Conservation (phyloP, 768 basidiomycete species). For the Porphyrellus cyaneotinctus region DNA sequence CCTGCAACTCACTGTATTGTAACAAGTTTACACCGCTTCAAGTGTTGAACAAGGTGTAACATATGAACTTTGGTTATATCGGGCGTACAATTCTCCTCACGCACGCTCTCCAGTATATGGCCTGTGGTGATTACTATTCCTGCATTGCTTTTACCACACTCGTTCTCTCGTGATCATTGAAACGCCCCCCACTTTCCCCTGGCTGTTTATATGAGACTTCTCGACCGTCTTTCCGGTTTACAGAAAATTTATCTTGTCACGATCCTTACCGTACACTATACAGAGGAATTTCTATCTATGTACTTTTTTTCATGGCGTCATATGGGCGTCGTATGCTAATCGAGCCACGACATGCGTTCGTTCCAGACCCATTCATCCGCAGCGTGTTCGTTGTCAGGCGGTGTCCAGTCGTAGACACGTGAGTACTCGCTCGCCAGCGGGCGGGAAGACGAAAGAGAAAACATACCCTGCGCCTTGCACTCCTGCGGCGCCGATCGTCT, state of each 20-base stretch:
- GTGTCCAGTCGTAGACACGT: conserved; percentile 20
- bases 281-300: conserved; percentile 22
- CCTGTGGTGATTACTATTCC: conserved; percentile 13
- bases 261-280: conserved; percentile 30
- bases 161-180: conserved; percentile 9
- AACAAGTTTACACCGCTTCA: conserved; percentile 52
- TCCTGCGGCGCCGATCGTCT: conserved; percentile 65
- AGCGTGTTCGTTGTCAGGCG: conserved; percentile 23
- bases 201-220: conserved; percentile 19
- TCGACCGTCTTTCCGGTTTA: neutral
- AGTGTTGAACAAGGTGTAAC: conserved; percentile 56
- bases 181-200: neutral
- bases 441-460: neutral
- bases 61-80: conserved; percentile 43
- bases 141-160: conserved; percentile 11
- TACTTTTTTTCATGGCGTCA: conserved; percentile 18
- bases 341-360: conserved; percentile 47
- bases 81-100: conserved; percentile 24
- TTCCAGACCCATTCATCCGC: conserved; percentile 42
- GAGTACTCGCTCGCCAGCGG: neutral
- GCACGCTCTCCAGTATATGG: conserved; percentile 13
- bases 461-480: conserved; percentile 73
- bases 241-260: conserved; percentile 25
- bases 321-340: conserved; percentile 32
- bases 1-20: conserved; percentile 78